Base-by-base conservation (phyloP, 768 basidiomycete genomes). In the Symmetrospora coprosmae region DNA sequence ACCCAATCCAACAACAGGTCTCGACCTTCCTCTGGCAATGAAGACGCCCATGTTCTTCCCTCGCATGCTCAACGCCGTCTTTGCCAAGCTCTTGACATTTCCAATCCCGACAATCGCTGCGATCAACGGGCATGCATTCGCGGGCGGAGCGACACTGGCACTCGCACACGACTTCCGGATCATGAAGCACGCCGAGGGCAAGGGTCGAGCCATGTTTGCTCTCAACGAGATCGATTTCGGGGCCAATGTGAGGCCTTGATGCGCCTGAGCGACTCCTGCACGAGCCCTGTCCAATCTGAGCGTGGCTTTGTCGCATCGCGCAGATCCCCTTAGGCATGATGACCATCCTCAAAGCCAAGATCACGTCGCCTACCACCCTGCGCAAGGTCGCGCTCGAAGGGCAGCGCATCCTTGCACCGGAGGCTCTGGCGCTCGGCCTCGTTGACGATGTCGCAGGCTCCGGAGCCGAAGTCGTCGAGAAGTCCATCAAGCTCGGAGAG, bases 101-200 rank as follows among this genome's bases (percentile, higher is more conserved):
- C 67, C 67, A 1, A 63, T 68, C 30, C 46, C 63, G 25, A 66
- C 65, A 25, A 61, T 68, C 31, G 63, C 62, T 33, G 62, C 62
- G 13, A 47, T 63, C 28, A 63, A 63, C 40, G 62, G 62, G 4
- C 87, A 88, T 68, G 84, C 82, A 65, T 92, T 85, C 72, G 91
- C 88, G 4, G 90, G 78, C 7, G 88, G 81, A 14, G 80, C 87
- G 68, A 81, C 87, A 72, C 73, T 91, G 14, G 78, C 87, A 2
- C 72, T 94, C 48, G 79, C 78, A 2, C 91, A 87, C 70, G 89
- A 94, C 72, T 90, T 86, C 73, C 80, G 89, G 38, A 78, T 92
- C 56, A 89, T 91, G 82, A 86, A 81, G 14, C 82, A 86, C 65
- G 88, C 84, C 16, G 81, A 82, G 68, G 83, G 84, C 1, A 63